Base-by-base conservation (phyloP, 768 basidiomycete genomes). In the Mycena rosella region DNA sequence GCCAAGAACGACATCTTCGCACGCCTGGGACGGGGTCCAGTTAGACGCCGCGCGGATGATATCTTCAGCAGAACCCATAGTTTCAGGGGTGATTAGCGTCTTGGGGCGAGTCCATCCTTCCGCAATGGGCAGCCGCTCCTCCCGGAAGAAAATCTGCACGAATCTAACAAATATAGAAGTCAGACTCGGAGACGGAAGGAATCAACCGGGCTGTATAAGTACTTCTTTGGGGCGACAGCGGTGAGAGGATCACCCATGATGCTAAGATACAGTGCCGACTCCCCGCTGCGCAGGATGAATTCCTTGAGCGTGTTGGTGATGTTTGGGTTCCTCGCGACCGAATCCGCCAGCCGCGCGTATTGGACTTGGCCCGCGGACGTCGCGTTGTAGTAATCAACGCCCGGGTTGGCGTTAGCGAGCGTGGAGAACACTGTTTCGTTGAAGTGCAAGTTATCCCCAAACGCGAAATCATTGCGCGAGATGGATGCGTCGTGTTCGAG, bases 131-230 rank as follows among this genome's bases (percentile, higher is more conserved):
- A 71, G 63, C 10, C 70, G 66, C 24, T 71, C 70, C 51, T 71
- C 67, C 9, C 70, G 61, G 67, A 71, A 71, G 67, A 71, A 68
- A n/a, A 68, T 68, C 26, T 71, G 36, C 24, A 71, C 70, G 45
- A 71, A 67, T 17, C 70, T 71, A 40, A 26, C 27, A 36, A 38
- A 22, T 32, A 44, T 15, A 29, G 32, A 32, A 29, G 60, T 58
- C 32, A 40, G 34, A 48, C 29, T 7, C 20, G 17, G n/a, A n/a
- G n/a, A n/a, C 27, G 2, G 5, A 34, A 34, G 5, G 32, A 34
- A 11, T n/a, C 32, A 34, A 34, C 6, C 32, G 32, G 32, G 32
- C 32, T 11, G 32, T 5, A 34, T 34, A 34, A 5, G 32, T 20
- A 44, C 42, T 44, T n/a, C 42, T 44, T 44, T 3, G 42, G 42